Evolutionary conservation across 1,284 basidiomycete species (phyloP).

Genomic region (Macrocybe sp.): DNA sequence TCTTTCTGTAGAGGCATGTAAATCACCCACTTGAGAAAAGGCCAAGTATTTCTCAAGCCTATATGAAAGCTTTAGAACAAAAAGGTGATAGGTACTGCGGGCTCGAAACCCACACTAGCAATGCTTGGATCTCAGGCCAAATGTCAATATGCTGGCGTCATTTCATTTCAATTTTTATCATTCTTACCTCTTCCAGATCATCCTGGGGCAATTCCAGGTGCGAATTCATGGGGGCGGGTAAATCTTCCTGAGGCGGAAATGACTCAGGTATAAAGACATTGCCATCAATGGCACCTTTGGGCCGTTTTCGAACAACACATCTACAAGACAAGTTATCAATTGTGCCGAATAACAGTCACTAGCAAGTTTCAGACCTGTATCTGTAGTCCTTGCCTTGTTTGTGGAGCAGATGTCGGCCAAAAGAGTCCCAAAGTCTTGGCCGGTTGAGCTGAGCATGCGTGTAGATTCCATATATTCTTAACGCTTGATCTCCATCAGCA

Average conservation of each 20-base stretch:
- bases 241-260: slow-evolving; percentile 31
- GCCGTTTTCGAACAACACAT: slow-evolving; percentile 39
- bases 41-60: slow-evolving; percentile 64
- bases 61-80: slow-evolving; percentile 4
- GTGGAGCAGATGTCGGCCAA: slow-evolving; percentile 45
- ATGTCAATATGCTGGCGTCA: too few species aligned
- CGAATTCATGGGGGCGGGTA: slow-evolving; percentile 4
- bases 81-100: background rate
- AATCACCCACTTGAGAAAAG: slow-evolving; percentile 47
- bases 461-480: slow-evolving; percentile 53
- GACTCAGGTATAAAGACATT: slow-evolving; percentile 39
- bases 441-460: slow-evolving; percentile 54
- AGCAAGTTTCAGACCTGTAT: slow-evolving; percentile 7
- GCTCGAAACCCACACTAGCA: slow-evolving; percentile 40
- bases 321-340: slow-evolving; percentile 18
- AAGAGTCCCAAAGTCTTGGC: slow-evolving; percentile 48
- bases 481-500: slow-evolving; percentile 6
- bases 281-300: slow-evolving; percentile 28
- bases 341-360: too few species aligned
- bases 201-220: slow-evolving; percentile 29
- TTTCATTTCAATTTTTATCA: too few species aligned
- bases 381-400: slow-evolving; percentile 50
- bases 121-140: slow-evolving; percentile 41
- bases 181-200: slow-evolving; percentile 38
- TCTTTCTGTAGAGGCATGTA: background rate